Percentiles rank a stretch among this genome's conserved stretches.
These are phyloP conservation scores for Alternaria tenuissima DNA, from an alignment of 2,329 filamentous ascomycete species.

Conservation along the genomic window DNA sequence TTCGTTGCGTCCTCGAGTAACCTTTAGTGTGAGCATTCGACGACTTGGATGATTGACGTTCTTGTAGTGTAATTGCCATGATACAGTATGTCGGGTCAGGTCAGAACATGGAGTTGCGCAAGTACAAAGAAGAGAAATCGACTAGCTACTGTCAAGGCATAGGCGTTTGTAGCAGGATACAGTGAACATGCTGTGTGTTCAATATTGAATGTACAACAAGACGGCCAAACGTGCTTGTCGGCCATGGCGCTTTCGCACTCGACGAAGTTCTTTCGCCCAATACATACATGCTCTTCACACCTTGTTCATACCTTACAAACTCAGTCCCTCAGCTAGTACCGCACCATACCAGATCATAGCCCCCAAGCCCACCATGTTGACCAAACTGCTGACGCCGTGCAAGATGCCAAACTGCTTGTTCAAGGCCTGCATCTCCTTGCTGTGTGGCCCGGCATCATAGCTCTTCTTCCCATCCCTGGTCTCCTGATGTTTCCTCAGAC, in stretches of 20 bases:
- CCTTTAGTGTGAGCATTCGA: neutral
- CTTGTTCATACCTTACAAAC: constrained; percentile 5
- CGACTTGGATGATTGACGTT: neutral
- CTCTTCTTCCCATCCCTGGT: constrained; percentile 89
- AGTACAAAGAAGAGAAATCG: neutral
- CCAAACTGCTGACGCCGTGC: constrained; percentile 80
- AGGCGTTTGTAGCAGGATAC: constrained; percentile 4
- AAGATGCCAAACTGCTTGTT: constrained; percentile 70
- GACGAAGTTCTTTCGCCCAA: neutral
- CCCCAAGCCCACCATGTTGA: constrained; percentile 77
- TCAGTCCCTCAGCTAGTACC: constrained; percentile 63
- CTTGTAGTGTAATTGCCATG: neutral
- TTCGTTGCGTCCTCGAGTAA: neutral
- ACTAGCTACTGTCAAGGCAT: neutral
- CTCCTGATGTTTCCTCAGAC: constrained; percentile 80
- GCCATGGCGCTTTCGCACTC: neutral
- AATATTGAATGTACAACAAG: constrained; percentile 5
- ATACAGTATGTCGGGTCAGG: neutral
- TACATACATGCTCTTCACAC: neutral
- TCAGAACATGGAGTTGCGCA: neutral
- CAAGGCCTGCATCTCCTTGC: constrained; percentile 76
- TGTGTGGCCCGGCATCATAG: constrained; percentile 80
- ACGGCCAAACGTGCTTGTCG: neutral
- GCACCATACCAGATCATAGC: constrained; percentile 81
- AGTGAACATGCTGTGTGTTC: neutral